Conservation (phyloP, 2,329 filamentous ascomycete species). For the Fusarium haematococcum region DNA sequence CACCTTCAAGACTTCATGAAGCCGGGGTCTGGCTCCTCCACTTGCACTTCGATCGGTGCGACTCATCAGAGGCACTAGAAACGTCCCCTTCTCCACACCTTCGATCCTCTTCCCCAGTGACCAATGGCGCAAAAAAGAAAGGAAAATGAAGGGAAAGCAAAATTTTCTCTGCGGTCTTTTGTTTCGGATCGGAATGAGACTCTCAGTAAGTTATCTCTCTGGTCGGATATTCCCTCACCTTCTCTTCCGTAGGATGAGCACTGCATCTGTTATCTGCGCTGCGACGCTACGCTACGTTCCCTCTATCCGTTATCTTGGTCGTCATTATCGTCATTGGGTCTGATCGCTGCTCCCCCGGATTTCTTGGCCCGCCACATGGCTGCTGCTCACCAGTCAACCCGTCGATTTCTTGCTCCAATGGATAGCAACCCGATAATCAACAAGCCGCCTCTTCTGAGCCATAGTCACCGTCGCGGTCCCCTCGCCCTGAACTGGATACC, state of each 20-base stretch:
- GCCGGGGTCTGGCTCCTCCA: background rate
- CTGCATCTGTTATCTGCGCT: background rate
- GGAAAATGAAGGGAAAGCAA: slow-evolving; percentile 23
- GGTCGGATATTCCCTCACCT: background rate
- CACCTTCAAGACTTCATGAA: background rate
- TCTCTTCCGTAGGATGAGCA: background rate
- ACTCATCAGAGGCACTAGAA: slow-evolving; percentile 23
- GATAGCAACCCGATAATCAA: background rate
- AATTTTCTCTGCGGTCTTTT: slow-evolving; percentile 18
- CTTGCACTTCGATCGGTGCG: slow-evolving; percentile 9
- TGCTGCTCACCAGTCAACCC: slow-evolving; percentile 1
- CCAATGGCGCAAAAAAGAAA: slow-evolving; percentile 31
- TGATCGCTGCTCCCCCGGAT: slow-evolving; percentile 25
- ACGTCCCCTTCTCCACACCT: slow-evolving; percentile 24
- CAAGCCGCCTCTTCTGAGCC: slow-evolving; percentile 7
- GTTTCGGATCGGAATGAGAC: slow-evolving; percentile 10
- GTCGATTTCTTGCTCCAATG: slow-evolving; percentile 5
- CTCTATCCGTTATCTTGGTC: slow-evolving; percentile 1
- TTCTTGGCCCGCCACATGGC: slow-evolving; percentile 21
- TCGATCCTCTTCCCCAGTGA: slow-evolving; percentile 23
- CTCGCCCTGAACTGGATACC: slow-evolving; percentile 7
- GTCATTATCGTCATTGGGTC: slow-evolving; percentile 9
- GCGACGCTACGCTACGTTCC: background rate
- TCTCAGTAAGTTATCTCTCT: background rate
- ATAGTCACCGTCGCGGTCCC: slow-evolving; percentile 5